Base-by-base conservation (phyloP, 257 asterid species). In the Cruciata laevipes region DNA sequence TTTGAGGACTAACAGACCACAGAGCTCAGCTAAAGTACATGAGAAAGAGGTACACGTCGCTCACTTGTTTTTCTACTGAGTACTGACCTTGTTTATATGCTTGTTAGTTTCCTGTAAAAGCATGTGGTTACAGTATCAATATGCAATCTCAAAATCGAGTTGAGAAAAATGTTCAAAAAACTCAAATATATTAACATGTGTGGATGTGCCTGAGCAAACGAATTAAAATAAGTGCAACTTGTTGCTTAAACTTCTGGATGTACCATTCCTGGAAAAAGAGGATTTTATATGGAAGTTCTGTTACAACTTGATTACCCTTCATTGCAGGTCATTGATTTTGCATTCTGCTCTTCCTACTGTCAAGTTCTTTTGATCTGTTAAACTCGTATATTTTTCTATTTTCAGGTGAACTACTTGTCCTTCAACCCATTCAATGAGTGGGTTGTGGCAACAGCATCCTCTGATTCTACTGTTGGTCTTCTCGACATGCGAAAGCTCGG, bases 371-470 rank as follows among this genome's bases (percentile, higher is more conserved):
- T 61, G 42, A 3, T 69, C 21, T 23, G 1, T 49, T 57, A 16
- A 52, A 63, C 35, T 25, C 67, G 51, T 53, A 61, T 81, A 66
- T 61, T 49, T 33, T 40, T 76, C 24, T 67, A 25, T 7, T 73
- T 74, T 73, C 87, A 91, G 97, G 97, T 94, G 85, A 94, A 90
- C 70, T 90, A 85, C 76, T 61, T 94, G 31, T 86, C 95, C 37
- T 94, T 94, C 88, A 94, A 90, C 75, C 96, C 89, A 25, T 90
- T 85, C 68, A 94, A 84, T 38, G 99, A 94, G 73, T 90, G 95
- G 97, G 67, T 85, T 75, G 73, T 90, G 74, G 97, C 97, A 47
- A 94, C 99, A 70, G 97, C 99, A 53, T 94, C 99, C 38, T 90
- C 99, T 66, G 97, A 94, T 78, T 68, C 89, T 13, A 90, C 99